These are phyloP conservation scores for Botrytis medusae DNA, from an alignment of 2,329 filamentous ascomycete species.

Conservation along the genomic window DNA sequence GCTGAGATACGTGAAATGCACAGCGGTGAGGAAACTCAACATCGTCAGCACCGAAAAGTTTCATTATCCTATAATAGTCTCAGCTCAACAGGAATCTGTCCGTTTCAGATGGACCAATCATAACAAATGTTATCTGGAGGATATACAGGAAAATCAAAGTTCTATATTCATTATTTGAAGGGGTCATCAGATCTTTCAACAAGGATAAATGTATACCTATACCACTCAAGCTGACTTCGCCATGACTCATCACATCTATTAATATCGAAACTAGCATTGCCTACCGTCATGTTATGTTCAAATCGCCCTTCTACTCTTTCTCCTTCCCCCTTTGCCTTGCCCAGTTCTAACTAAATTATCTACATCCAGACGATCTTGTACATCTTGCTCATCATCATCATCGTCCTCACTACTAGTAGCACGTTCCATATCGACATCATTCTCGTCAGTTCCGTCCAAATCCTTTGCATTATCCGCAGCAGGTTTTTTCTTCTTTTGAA, in stretches of 20 bases:
- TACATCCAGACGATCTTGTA: constrained; percentile 32
- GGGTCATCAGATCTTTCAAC: background rate
- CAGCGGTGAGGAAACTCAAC: background rate
- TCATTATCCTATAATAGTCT: no score
- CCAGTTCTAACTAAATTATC: constrained; percentile 26
- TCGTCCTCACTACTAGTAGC: constrained; percentile 23
- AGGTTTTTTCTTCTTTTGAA: constrained; percentile 70
- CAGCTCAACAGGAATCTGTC: no score
- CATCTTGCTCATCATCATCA: constrained; percentile 32
- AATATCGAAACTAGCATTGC: background rate
- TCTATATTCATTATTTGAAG: background rate
- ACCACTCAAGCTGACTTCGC: background rate
- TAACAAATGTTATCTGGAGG: background rate
- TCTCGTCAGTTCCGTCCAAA: constrained; percentile 19
- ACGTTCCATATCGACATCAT: constrained; percentile 25
- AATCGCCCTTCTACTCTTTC: background rate
- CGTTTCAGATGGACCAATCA: background rate
- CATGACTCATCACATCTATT: background rate
- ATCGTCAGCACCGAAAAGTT: no score
- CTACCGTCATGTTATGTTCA: background rate
- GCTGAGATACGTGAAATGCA: background rate
- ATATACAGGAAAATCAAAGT: background rate
- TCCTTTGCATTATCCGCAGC: background rate
- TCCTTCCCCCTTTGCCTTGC: background rate
- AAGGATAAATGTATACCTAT: background rate